phyloP scores from a whole-genome alignment of 192 early-diverging fungal species.

The Ramicandelaber brevisporus region DNA sequence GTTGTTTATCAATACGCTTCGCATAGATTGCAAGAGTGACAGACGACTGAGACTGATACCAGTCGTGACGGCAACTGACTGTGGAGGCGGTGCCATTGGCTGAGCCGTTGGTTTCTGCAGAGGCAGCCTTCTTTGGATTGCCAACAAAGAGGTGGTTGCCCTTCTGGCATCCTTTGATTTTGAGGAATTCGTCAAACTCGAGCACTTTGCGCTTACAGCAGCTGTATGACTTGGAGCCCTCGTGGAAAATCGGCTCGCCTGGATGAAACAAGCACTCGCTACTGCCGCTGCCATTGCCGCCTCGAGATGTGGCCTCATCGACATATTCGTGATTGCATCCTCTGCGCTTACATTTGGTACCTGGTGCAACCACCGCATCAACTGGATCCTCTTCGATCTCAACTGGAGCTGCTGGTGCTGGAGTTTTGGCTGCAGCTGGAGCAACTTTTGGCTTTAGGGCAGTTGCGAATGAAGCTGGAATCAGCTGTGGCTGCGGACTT shows the following conservation, averaged over 20 bases:
- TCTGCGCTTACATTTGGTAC: conserved; percentile 60
- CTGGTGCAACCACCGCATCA: conserved; percentile 35
- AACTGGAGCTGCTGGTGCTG: conserved; percentile 22
- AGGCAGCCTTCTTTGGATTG: conserved; percentile 2
- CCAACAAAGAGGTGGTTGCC: conserved; percentile 82
- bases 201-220: conserved; percentile 87
- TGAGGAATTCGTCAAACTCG: conserved; percentile 96
- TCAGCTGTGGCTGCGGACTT: conserved; percentile 2
- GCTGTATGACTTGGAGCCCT: conserved; percentile 92
- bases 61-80: conserved; percentile 71
- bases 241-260: conserved; percentile 83
- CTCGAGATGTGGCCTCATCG: conserved; percentile 25
- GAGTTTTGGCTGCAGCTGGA: conserved; percentile 6
- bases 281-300: conserved; percentile 7
- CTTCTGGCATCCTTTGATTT: conserved; percentile 74
- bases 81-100: neutral
- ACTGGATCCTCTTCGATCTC: conserved; percentile 51
- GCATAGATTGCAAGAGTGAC: conserved; percentile 83
- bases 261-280: conserved; percentile 65
- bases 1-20: conserved; percentile 56
- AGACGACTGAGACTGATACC: conserved; percentile 71
- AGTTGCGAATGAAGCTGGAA: conserved; percentile 6
- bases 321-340: conserved; percentile 46
- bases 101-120: conserved; percentile 2
- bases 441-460: no score